These are phyloP conservation scores for Populus hybrid DNA, from an alignment of 441 rosid genomes.

Conservation along the genomic window DNA sequence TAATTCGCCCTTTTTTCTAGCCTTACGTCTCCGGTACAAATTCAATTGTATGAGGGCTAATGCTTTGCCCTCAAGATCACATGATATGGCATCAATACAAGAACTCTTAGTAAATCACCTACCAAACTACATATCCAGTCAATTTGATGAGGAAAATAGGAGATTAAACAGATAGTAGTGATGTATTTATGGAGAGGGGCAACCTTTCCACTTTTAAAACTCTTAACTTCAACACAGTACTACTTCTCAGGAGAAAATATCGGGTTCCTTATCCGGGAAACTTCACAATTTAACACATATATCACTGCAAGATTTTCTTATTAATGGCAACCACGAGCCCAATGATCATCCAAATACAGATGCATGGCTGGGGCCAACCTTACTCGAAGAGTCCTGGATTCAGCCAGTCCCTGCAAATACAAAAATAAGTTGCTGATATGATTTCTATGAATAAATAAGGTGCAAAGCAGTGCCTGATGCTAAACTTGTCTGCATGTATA, in stretches of 20 bases:
- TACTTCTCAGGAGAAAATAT: neutral
- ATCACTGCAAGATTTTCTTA: slow-evolving; percentile 8
- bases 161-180: no score
- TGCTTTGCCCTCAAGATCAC: neutral
- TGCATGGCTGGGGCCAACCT: slow-evolving; percentile 8
- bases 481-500: no score
- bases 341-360: neutral
- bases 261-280: neutral
- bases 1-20: neutral
- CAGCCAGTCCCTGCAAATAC: slow-evolving; percentile 81
- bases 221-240: neutral
- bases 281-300: neutral
- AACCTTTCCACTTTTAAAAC: neutral
- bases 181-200: neutral
- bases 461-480: neutral
- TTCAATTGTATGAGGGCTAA: neutral
- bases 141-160: no score
- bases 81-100: neutral
- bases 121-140: neutral
- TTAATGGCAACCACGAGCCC: neutral
- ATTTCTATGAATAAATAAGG: neutral
- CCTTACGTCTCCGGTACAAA: neutral
- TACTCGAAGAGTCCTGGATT: slow-evolving; percentile 82
- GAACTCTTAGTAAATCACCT: neutral
- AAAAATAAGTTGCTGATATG: slow-evolving; percentile 1